Conservation (phyloP, 2,329 filamentous ascomycete species). For the Neopestalotiopsis clavispora region DNA sequence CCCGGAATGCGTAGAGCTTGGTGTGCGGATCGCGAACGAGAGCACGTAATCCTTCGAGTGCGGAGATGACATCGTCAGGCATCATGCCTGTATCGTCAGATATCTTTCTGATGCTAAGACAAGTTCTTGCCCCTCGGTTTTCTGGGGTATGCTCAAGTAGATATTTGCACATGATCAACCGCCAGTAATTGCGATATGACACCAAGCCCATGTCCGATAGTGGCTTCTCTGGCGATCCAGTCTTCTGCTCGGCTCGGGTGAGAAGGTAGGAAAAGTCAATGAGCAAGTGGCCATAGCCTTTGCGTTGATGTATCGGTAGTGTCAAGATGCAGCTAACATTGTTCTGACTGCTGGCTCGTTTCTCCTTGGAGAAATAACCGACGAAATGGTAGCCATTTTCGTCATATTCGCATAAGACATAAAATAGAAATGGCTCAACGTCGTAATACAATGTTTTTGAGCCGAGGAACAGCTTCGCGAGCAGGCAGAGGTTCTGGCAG, state of each 20-base stretch:
- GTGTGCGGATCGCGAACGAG: slow-evolving; percentile 89
- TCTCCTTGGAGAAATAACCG: slow-evolving; percentile 99
- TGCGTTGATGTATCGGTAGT: slow-evolving; percentile 93
- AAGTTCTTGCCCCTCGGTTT: slow-evolving; percentile 45
- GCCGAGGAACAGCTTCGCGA: slow-evolving; percentile 96
- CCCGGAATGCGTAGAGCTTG: slow-evolving; percentile 84
- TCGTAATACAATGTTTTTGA: slow-evolving; percentile 99
- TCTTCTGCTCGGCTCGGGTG: slow-evolving; percentile 90
- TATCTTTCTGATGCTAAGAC: slow-evolving; percentile 68
- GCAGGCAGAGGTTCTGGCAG: slow-evolving; percentile 94
- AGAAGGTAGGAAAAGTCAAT: slow-evolving; percentile 99
- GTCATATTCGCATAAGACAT: slow-evolving; percentile 94
- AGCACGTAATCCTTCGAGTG: slow-evolving; percentile 86
- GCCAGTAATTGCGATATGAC: slow-evolving; percentile 98
- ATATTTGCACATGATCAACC: slow-evolving; percentile 84
- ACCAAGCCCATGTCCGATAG: slow-evolving; percentile 97
- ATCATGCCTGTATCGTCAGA: slow-evolving; percentile 95
- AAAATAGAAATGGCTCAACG: slow-evolving; percentile 95
- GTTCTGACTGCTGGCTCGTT: slow-evolving; percentile 90
- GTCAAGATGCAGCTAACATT: slow-evolving; percentile 98
- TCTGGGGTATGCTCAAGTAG: slow-evolving; percentile 63
- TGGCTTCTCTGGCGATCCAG: slow-evolving; percentile 95
- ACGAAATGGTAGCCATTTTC: slow-evolving; percentile 94
- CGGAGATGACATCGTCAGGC: slow-evolving; percentile 93
- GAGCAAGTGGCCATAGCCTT: slow-evolving; percentile 93